A percentile compares a stretch with the other conserved stretches of the same genome.
These are phyloP conservation scores for Serendipita sp. DNA, from an alignment of 768 basidiomycete genomes.

Conservation along the genomic window DNA sequence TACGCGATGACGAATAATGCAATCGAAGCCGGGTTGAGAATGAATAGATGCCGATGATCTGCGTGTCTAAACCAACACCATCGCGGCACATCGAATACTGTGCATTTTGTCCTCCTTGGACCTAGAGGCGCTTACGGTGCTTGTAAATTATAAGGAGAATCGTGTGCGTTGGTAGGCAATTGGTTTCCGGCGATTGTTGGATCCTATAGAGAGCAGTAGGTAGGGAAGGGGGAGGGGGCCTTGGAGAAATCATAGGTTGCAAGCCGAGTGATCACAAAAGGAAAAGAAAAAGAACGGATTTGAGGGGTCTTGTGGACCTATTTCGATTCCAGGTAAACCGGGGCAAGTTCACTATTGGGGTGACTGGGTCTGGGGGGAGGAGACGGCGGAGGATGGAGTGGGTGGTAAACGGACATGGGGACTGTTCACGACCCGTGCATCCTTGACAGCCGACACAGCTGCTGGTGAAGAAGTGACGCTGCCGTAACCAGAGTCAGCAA, in stretches of 20 bases:
- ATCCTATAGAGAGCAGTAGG: not conserved
- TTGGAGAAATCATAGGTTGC: no score
- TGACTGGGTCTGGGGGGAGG: not conserved
- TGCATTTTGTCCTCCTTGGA: not conserved
- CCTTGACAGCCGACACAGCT: not conserved
- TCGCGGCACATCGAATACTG: not conserved
- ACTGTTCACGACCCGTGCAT: not conserved
- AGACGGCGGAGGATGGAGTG: not conserved
- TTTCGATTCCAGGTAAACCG: not conserved
- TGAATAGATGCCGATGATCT: no score
- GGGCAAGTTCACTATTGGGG: not conserved
- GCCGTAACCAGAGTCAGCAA: not conserved
- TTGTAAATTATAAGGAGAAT: not conserved
- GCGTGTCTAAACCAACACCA: not conserved
- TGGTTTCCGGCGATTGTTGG: not conserved
- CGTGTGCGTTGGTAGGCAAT: not conserved
- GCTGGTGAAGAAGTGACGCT: not conserved
- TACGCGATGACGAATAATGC: not conserved
- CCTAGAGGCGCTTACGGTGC: not conserved
- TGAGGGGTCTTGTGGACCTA: not conserved
- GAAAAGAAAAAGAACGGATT: not conserved
- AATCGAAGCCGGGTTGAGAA: not conserved
- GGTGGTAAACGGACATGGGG: not conserved
- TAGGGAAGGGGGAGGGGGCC: no score
- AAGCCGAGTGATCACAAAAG: not conserved